These are phyloP conservation scores for Acanthamoeba divionensis DNA, from an alignment of 208 protist genomes.

Conservation along the genomic window DNA sequence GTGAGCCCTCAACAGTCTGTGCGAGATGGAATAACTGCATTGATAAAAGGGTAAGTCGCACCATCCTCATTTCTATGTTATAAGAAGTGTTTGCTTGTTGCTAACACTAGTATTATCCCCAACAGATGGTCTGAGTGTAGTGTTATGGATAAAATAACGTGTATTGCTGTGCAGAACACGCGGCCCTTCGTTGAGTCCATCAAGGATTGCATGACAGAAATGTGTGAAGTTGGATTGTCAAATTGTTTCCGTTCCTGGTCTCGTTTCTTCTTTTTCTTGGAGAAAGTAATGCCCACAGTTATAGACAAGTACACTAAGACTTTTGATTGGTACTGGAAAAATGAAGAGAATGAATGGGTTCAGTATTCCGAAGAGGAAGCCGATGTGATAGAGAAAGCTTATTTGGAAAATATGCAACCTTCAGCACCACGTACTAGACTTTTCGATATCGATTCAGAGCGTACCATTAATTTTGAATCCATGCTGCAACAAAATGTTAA, in stretches of 20 bases:
- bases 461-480: not conserved
- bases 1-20: not conserved
- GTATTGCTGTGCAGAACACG: not conserved
- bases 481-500: not conserved
- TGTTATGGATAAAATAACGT: not conserved
- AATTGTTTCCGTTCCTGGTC: constrained; percentile 29
- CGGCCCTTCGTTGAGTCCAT: not conserved
- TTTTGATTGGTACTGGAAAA: not conserved
- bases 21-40: not conserved
- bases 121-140: not conserved
- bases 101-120: not conserved
- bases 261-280: not conserved
- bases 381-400: too few species aligned
- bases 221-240: not conserved
- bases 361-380: too few species aligned
- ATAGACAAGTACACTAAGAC: not conserved
- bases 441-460: not conserved
- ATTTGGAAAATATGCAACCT: too few species aligned
- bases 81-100: not conserved
- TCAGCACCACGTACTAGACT: not conserved
- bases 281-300: not conserved
- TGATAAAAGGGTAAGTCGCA: not conserved
- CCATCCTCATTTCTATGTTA: not conserved
- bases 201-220: not conserved
- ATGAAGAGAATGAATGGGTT: not conserved